These are phyloP conservation scores for Smallanthus sonchifolius DNA, from an alignment of 129 eudicot genomes.

Conservation along the genomic window DNA sequence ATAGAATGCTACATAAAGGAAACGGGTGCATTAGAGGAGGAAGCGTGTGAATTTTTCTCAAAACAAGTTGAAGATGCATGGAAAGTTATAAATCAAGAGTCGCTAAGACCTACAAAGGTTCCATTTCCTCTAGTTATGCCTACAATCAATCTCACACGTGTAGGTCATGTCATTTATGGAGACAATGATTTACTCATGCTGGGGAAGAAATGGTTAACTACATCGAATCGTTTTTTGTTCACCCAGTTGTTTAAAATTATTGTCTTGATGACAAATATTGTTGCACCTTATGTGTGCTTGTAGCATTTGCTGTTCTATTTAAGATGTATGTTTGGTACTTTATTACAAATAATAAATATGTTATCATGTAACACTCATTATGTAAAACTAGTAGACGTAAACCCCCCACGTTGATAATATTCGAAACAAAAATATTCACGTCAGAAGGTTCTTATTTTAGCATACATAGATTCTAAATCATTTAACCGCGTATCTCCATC, in stretches of 20 bases:
- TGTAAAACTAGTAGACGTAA: too few species aligned
- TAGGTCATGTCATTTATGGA: not conserved
- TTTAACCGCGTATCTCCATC: too few species aligned
- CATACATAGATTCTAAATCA: too few species aligned
- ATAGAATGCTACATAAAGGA: constrained; percentile 11
- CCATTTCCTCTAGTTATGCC: not conserved
- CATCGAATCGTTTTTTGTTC: not conserved
- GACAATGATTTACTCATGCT: not conserved
- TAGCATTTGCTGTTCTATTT: too few species aligned
- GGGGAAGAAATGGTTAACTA: not conserved
- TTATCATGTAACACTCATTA: too few species aligned
- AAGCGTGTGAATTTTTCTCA: not conserved
- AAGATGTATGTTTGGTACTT: too few species aligned
- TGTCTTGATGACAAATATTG: not conserved
- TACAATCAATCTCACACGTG: not conserved
- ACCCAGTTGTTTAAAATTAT: not conserved
- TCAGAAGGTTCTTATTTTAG: too few species aligned
- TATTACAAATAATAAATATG: too few species aligned
- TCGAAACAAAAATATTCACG: too few species aligned
- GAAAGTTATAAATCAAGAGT: constrained; percentile 14
- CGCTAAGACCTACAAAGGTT: not conserved
- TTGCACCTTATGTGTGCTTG: too few species aligned
- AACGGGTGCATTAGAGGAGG: not conserved
- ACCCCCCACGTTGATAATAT: too few species aligned
- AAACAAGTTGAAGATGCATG: not conserved